Evolutionary conservation across 2,329 filamentous ascomycete genomes (phyloP), one percentile per base, ranked within the genome.

Genomic region (Neodidymelliopsis sp.): DNA sequence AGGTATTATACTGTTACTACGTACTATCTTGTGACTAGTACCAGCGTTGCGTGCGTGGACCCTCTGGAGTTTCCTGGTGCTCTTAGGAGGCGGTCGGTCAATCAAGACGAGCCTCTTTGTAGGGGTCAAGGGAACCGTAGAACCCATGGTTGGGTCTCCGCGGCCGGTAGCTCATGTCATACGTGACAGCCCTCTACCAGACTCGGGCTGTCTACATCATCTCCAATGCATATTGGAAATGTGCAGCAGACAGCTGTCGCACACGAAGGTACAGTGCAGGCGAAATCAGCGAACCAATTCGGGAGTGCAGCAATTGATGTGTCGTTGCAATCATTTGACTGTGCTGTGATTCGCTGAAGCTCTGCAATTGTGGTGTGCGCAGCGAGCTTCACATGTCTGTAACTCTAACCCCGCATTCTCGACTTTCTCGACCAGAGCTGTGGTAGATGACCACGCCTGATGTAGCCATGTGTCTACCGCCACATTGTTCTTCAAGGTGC

Each of bases 361-460:
- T 56, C 25, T 37, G 24, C 33, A 46, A 37, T 50, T 47, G 51
- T 48, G 41, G 19, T 54, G 47, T 34, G 50, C n/a, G 53, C 48
- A 53, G 35, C 44, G 40, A 63, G 59, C 59, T 63, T 63, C 62
- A 62, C 60, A 60, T 59, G 56, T 31, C 30, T 55, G 53, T 42
- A 16, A 47, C 46, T 53, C 37, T 46, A 41, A 63, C 64, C 64
- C 64, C 62, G 64, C 64, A 66, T 54, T 51, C 34, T 46, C 29
- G 36, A 41, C 41, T 30, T 54, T 51, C 34, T 46, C 29, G 36
- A 41, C 41, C 35, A 36, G 12, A 36, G 38, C 35, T 39, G 19
- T 30, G 34, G 37, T 19, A 31, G 16, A 45, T 30, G 19, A 40
- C 20, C 30, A 36, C 30, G 30, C 13, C 24, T 12, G 30, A 40